Evolutionary conservation across 805 yeast species (phyloP), one percentile per base, ranked within the genome.

Genomic region (Groenewaldozyma tartarivorans): DNA sequence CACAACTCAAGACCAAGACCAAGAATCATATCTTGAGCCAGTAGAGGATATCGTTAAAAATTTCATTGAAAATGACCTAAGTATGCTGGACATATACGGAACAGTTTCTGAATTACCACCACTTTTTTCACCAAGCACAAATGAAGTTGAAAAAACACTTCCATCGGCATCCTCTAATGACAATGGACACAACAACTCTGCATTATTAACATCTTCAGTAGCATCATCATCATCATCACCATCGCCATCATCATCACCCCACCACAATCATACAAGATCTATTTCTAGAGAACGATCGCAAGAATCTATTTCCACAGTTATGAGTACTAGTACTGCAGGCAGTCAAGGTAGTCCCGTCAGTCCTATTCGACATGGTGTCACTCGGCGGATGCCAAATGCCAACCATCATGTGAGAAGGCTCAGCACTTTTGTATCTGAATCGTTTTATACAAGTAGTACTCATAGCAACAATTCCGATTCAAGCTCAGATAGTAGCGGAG

Each of bases 51-150:
- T 57, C 32, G 60, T 58, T 20, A 53, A 53, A 42, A 49, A 52
- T 39, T 58, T 58, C 36, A 58, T 56, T 20, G 49, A 48, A 30
- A 45, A 50, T 15, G 63, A 58, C 44, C 51, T 58, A 31, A 44
- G 59, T 9, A 44, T 55, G n/a, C 54, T 58, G 27, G 62, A 58
- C 46, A 44, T 48, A 16, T 48, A 52, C 35, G 62, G 60, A 11
- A 48, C 48, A 34, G 46, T 47, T 31, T 34, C 51, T 15, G 47
- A 41, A 20, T 33, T 49, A 9, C 48, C 46, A 40, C 41, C 44
- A 35, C 47, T 54, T 22, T 50, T 49, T 33, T 46, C 53, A 18
- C 35, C 32, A 17, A 22, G 16, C 36, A 3, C 11, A 38, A 48
- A 50, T 34, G 48, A 38, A 9, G 13, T 41, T 13, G 21, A 18